Evolutionary conservation across 257 asterid species (phyloP).

Genomic region (Verbascum thapsus): DNA sequence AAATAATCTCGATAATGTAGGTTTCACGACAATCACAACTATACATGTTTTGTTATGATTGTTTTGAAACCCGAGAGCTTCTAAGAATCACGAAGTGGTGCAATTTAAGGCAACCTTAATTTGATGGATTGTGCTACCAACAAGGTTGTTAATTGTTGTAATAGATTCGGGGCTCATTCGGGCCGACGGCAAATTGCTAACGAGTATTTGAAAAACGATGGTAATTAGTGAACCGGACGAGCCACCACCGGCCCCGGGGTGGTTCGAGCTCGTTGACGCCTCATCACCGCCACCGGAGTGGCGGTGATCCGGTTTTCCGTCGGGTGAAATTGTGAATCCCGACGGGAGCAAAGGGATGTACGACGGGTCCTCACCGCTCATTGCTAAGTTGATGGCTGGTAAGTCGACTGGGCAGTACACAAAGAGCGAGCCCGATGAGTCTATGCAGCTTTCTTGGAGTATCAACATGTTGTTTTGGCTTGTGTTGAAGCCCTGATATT

Average conservation of each 20-base stretch:
- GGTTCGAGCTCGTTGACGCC: constrained; percentile 59
- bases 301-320: constrained; percentile 43
- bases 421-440: constrained; percentile 76
- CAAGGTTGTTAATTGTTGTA: constrained; percentile 74
- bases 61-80: no score
- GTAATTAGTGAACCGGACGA: constrained; percentile 70
- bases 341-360: constrained; percentile 78
- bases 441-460: constrained; percentile 93
- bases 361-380: constrained; percentile 91
- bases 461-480: constrained; percentile 89
- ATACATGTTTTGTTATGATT: no score
- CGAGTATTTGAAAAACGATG: constrained; percentile 79
- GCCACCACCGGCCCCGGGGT: neutral
- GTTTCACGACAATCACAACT: no score
- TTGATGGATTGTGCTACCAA: constrained; percentile 77
- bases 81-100: constrained; percentile 50
- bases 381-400: constrained; percentile 73
- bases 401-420: constrained; percentile 85
- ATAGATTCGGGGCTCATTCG: constrained; percentile 87
- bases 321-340: constrained; percentile 83
- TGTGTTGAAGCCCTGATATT: constrained; percentile 67
- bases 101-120: constrained; percentile 84
- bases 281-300: constrained; percentile 29
- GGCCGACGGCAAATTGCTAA: constrained; percentile 71
- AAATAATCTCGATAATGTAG: no score